Evolutionary conservation across 2,329 filamentous ascomycete species (phyloP), one percentile per base, ranked within the genome.

Genomic region (Chaetomiaceae sp.): DNA sequence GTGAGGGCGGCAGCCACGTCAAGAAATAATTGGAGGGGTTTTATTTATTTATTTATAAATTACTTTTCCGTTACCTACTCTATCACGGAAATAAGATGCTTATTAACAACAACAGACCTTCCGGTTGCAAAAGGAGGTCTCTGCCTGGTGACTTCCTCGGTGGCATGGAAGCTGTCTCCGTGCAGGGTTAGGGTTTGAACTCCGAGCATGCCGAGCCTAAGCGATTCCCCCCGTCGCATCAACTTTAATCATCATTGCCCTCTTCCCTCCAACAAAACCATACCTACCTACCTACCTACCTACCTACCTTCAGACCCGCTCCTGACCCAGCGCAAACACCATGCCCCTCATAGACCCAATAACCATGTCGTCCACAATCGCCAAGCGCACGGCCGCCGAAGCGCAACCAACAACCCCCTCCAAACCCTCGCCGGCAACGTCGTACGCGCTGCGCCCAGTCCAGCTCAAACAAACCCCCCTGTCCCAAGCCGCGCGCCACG

Each of bases 301-400:
- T 16, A 41, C 27, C 33, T 2, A 37, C 16, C 9, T 7, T n/a
- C 7, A 14, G 2, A 20, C 5, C 16, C 21, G 14, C 20, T 2
- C 29, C 29, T n/a, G 5, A 32, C 41, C 29, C 27, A 2, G n/a
- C 27, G 7, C n/a, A 7, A 29, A 23, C 38, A 14, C 14, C 25
- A 67, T 66, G 65, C 66, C 65, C 20, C 64, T 66, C 20, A 56
- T 66, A 56, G 65, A 68, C 43, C 65, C 65, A 11, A 58, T 66
- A 56, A 67, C 63, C 33, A 67, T 66, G 66, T 60, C 66, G n/a
- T 57, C 65, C 14, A 36, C 64, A 18, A 47, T 58, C 32, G 47
- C 57, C 16, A 64, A 64, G 48, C 51, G 54, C 38, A 40, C 43
- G 40, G 42, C 51, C 16, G 46, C 53, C 33, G 47, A 47, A 36